phyloP scores from a whole-genome alignment of 2,329 filamentous ascomycete genomes.

The Tolypocladium pustulatum region DNA sequence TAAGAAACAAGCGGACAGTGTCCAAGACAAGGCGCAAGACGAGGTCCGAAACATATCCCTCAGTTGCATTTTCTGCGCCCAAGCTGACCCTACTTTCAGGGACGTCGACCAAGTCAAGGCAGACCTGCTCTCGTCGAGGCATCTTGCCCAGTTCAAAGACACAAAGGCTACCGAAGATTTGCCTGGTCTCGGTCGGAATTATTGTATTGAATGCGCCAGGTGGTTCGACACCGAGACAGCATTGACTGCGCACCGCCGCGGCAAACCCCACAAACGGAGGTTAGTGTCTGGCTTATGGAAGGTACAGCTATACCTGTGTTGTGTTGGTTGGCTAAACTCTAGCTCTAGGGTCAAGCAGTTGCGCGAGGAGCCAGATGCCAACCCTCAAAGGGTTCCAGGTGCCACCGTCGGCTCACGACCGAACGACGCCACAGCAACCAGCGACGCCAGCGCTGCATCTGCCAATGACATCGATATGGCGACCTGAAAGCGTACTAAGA shows the following conservation, averaged over 20 bases:
- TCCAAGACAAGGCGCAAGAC: conserved; percentile 66
- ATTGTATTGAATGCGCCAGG: conserved; percentile 90
- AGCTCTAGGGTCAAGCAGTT: conserved; percentile 62
- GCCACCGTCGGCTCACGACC: conserved; percentile 63
- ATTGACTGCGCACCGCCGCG: conserved; percentile 63
- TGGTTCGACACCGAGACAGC: conserved; percentile 86
- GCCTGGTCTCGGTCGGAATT: conserved; percentile 74
- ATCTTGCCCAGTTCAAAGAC: conserved; percentile 69
- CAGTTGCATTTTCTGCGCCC: not conserved
- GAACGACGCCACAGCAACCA: conserved; percentile 40
- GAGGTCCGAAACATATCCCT: conserved; percentile 35
- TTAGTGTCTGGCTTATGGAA: conserved; percentile 3
- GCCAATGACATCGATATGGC: conserved; percentile 23
- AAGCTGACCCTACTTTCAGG: conserved; percentile 34
- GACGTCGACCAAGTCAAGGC: conserved; percentile 88
- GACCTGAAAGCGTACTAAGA: conserved; percentile 2
- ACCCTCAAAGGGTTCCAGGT: conserved; percentile 78
- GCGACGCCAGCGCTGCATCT: conserved; percentile 6
- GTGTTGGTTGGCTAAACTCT: conserved; percentile 9
- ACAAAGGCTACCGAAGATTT: conserved; percentile 77
- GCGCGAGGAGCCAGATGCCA: conserved; percentile 75
- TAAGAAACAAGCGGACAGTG: conserved; percentile 53
- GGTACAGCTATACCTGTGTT: not conserved
- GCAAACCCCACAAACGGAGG: conserved; percentile 92
- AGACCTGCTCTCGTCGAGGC: conserved; percentile 68